These are phyloP conservation scores for Naematelia encephala DNA, from an alignment of 768 basidiomycete genomes.

Conservation along the genomic window DNA sequence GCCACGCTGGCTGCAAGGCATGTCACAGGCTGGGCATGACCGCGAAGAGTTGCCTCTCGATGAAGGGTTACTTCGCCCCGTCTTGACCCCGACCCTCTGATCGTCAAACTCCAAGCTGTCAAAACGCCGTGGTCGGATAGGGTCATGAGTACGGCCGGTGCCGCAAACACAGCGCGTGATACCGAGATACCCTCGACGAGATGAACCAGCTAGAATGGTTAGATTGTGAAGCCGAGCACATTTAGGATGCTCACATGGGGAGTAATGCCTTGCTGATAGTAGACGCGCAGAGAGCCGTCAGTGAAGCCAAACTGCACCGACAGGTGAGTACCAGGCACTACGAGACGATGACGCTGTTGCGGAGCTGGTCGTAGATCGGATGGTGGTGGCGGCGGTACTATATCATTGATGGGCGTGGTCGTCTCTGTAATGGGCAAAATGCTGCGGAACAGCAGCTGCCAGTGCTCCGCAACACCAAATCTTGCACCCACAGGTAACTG, in stretches of 20 bases:
- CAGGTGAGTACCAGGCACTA: slow-evolving; percentile 24
- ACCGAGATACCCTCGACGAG: slow-evolving; percentile 71
- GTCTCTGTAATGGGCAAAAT: slow-evolving; percentile 40
- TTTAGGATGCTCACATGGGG: slow-evolving; percentile 6
- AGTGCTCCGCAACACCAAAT: slow-evolving; percentile 81
- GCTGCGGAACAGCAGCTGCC: slow-evolving; percentile 54
- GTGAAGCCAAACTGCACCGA: slow-evolving; percentile 44
- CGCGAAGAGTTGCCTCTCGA: slow-evolving; percentile 72
- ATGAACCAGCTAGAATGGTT: slow-evolving; percentile 60
- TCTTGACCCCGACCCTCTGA: slow-evolving; percentile 41
- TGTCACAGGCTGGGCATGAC: slow-evolving; percentile 67
- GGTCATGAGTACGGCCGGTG: slow-evolving; percentile 68
- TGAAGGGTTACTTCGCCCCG: slow-evolving; percentile 41
- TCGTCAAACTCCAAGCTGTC: slow-evolving; percentile 72
- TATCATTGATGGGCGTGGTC: slow-evolving; percentile 24
- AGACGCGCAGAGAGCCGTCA: slow-evolving; percentile 39
- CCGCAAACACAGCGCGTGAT: slow-evolving; percentile 74
- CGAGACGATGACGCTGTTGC: slow-evolving; percentile 21
- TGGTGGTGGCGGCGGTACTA: slow-evolving; percentile 5
- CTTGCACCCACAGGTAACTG: slow-evolving; percentile 68
- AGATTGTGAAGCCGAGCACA: too few species aligned
- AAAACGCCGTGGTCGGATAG: slow-evolving; percentile 76
- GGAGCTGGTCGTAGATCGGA: slow-evolving; percentile 27
- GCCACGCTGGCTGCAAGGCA: slow-evolving; percentile 70
- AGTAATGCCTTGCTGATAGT: slow-evolving; percentile 26